A percentile compares a stretch with the other conserved stretches of the same genome.
Conservation (phyloP, 352 stramenopile species). For the Globisporangium iwayamae region DNA sequence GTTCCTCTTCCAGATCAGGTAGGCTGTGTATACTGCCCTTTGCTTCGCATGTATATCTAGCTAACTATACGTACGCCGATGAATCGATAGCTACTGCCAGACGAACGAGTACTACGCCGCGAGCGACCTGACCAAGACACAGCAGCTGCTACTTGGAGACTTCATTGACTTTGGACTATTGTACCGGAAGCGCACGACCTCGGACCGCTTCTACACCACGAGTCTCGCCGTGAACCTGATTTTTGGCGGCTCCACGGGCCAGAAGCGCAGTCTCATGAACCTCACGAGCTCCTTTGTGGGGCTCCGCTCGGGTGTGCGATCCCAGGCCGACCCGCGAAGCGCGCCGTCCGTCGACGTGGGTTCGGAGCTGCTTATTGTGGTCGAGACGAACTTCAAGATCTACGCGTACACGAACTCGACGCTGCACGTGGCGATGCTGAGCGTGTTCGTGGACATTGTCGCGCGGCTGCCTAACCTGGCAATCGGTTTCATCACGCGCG, state of each 20-base stretch:
- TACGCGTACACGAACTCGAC: constrained; percentile 89
- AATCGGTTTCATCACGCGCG: constrained; percentile 89
- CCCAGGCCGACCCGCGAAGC: constrained; percentile 35
- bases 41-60: background rate
- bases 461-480: constrained; percentile 87
- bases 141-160: constrained; percentile 72
- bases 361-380: constrained; percentile 62
- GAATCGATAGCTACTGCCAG: constrained; percentile 57
- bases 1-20: constrained; percentile 88
- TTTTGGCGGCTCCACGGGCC: constrained; percentile 71
- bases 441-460: constrained; percentile 89
- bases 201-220: constrained; percentile 85
- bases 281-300: constrained; percentile 47
- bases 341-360: constrained; percentile 31
- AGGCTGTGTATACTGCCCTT: background rate
- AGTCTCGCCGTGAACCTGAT: constrained; percentile 89
- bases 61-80: background rate
- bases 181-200: constrained; percentile 54
- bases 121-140: constrained; percentile 67
- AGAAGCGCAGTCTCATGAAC: constrained; percentile 48
- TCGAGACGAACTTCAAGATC: constrained; percentile 93
- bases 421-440: constrained; percentile 91
- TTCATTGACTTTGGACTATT: constrained; percentile 88
- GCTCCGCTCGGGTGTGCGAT: constrained; percentile 37
- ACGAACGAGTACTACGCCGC: constrained; percentile 84